These are phyloP conservation scores for Globisporangium paddicum DNA, from an alignment of 352 stramenopile genomes.

Conservation along the genomic window DNA sequence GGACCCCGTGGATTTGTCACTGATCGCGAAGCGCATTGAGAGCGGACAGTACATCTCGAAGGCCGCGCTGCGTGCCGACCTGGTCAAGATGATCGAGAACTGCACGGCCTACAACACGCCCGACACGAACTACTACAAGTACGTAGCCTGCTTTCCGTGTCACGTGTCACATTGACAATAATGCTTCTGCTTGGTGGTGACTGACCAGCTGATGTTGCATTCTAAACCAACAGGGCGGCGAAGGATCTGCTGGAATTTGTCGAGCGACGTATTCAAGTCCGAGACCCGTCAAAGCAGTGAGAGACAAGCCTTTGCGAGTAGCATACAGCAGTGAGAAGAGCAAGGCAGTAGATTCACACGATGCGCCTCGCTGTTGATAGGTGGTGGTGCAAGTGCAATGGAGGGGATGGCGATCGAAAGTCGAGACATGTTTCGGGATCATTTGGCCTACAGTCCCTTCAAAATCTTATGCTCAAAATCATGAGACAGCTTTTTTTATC, in stretches of 20 bases:
- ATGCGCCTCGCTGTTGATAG: too few relatives aligned
- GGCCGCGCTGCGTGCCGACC: slow-evolving; percentile 89
- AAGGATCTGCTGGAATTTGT: slow-evolving; percentile 79
- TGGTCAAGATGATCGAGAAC: slow-evolving; percentile 97
- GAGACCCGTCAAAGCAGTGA: slow-evolving; percentile 21
- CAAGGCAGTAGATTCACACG: neutral
- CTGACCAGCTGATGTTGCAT: neutral
- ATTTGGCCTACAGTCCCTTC: too few relatives aligned
- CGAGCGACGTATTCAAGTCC: slow-evolving; percentile 54
- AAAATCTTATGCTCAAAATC: neutral
- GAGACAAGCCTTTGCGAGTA: neutral
- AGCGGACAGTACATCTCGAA: slow-evolving; percentile 89
- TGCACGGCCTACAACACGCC: slow-evolving; percentile 96
- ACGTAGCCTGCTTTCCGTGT: slow-evolving; percentile 22
- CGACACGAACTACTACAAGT: slow-evolving; percentile 96
- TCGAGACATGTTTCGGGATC: too few relatives aligned
- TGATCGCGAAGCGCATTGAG: slow-evolving; percentile 83
- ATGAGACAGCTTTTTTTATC: neutral
- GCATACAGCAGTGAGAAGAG: neutral
- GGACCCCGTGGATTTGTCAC: slow-evolving; percentile 90
- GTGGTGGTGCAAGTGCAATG: too few relatives aligned
- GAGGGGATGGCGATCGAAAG: too few relatives aligned
- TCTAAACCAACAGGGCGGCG: slow-evolving; percentile 38
- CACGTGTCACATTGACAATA: neutral
- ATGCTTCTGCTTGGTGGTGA: neutral